Evolutionary conservation across 306 rosid species (phyloP).

Genomic region (Cotoneaster glaucophyllus): DNA sequence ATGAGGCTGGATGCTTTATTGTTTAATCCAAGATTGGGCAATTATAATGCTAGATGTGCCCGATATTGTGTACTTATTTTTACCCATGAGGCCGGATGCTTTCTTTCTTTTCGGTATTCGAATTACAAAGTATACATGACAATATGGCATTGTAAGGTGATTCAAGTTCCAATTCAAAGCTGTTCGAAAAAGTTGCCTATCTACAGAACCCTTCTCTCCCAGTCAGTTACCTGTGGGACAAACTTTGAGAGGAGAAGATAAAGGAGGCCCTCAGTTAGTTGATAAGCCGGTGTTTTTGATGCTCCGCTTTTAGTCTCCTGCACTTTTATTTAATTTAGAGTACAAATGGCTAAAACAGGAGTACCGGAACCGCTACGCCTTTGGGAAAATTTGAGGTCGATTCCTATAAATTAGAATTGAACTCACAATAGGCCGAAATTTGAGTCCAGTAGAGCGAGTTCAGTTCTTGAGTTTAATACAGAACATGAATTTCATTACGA

Average conservation of each 20-base stretch:
- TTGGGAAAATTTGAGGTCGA: too few relatives aligned
- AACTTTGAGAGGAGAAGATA: not conserved
- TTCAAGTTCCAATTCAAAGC: not conserved
- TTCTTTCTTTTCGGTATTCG: not conserved
- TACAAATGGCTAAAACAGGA: too few relatives aligned
- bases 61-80: conserved; percentile 1
- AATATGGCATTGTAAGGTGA: not conserved
- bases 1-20: conserved; percentile 10
- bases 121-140: not conserved
- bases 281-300: too few relatives aligned
- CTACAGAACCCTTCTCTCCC: not conserved
- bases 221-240: not conserved
- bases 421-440: too few relatives aligned
- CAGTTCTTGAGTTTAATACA: too few relatives aligned
- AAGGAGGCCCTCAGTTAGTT: not conserved
- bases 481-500: too few relatives aligned
- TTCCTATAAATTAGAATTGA: too few relatives aligned
- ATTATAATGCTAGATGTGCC: not conserved
- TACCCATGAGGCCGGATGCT: not conserved
- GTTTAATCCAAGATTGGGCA: conserved; percentile 7
- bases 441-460: too few relatives aligned
- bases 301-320: too few relatives aligned
- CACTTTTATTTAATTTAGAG: too few relatives aligned
- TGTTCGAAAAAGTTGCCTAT: not conserved
- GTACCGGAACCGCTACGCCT: too few relatives aligned